Base-by-base conservation (phyloP, 176 grass and related monocot genomes). In the Aechmea fasciata region DNA sequence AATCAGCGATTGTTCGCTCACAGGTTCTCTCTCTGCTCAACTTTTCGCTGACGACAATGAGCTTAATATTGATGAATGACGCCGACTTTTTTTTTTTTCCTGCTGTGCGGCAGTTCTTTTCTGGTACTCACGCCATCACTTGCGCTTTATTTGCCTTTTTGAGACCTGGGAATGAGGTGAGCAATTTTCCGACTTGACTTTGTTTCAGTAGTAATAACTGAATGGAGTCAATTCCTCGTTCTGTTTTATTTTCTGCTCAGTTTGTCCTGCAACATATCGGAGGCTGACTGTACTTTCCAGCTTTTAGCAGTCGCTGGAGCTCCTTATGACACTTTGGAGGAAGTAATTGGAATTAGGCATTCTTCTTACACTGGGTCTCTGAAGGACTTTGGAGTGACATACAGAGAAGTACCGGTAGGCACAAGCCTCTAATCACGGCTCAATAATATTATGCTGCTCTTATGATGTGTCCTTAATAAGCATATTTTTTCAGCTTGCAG, bases 291-390 rank as follows among this genome's bases (percentile, higher is more conserved):
- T 77, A 7, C 25, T 19, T 81, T 20, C 29, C 74, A 92, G 93
- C 79, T 97, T 50, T 75, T 97, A 79, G 94, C 86, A 15, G 71
- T 97, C 0, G 84, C 86, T 69, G 89, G 89, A 68, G 76, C 94
- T 49, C 89, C 94, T 0, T 97, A 97, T 29, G 89, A 90, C 54
- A 92, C 86, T 14, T 64, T 97, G 59, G 94, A 97, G 77, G 89
- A 92, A 82, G 89, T 97, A 55, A 90, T 97, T 70, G 94, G 94
- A 17, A 92, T 90, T 78, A 90, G 94, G 70, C 79, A 85, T 1
- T 80, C 81, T 2, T 83, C 79, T 49, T 80, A 84, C 47, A 69
- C 86, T 49, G 89, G 94, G 29, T 97, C 94, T 47, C 89, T 97
- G 41, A 92, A 90, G 65, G 82, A 92, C 63, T 97, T 97, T n/a